These are phyloP conservation scores for Ascochyta clinopodiicola DNA, from an alignment of 2,329 filamentous ascomycete species.

Conservation along the genomic window DNA sequence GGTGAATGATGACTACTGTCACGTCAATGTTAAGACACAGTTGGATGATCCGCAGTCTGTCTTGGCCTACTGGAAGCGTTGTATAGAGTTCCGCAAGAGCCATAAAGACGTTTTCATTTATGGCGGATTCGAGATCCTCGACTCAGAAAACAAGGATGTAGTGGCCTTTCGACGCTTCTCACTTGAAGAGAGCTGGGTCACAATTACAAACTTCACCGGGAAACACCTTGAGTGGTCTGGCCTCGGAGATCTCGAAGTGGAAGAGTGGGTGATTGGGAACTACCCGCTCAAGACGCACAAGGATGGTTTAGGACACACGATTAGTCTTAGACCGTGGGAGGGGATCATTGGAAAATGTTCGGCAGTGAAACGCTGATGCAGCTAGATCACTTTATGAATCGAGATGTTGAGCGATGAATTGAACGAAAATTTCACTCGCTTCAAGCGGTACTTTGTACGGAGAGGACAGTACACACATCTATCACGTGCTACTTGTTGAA, in stretches of 20 bases:
- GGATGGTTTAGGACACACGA: neutral
- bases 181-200: neutral
- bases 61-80: neutral
- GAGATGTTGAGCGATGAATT: too few relatives aligned
- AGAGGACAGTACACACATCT: too few relatives aligned
- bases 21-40: neutral
- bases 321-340: neutral
- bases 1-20: neutral
- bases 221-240: neutral
- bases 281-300: neutral
- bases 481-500: too few relatives aligned
- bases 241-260: neutral
- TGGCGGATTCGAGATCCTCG: neutral
- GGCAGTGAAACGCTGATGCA: too few relatives aligned
- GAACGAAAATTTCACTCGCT: too few relatives aligned
- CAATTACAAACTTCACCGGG: neutral
- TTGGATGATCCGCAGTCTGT: neutral
- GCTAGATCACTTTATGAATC: too few relatives aligned
- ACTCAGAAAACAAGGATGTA: neutral
- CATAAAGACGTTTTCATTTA: slow-evolving; percentile 1
- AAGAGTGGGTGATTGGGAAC: slow-evolving; percentile 1
- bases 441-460: too few relatives aligned
- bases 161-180: neutral
- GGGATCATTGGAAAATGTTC: neutral
- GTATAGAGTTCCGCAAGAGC: neutral